Evolutionary conservation across 345 rosid genomes (phyloP).

Genomic region (Eucalyptus pauciflora): DNA sequence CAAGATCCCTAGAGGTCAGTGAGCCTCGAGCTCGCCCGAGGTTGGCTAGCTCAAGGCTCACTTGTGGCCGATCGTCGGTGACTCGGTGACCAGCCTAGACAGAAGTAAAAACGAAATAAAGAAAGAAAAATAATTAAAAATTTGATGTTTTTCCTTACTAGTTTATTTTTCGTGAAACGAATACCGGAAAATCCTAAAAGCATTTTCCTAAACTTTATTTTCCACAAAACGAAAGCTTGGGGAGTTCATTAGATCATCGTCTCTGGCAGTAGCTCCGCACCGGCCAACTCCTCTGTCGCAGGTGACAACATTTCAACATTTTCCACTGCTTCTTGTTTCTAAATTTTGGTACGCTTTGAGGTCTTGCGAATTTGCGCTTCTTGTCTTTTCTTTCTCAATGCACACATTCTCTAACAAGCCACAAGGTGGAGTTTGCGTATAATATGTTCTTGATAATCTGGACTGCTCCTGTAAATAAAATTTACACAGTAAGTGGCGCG

Average conservation of each 20-base stretch:
- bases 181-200: no score
- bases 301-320: neutral
- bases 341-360: neutral
- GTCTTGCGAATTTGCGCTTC: neutral
- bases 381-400: neutral
- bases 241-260: neutral
- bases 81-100: fast-evolving
- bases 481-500: neutral
- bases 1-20: no score
- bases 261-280: neutral
- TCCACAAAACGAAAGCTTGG: fast-evolving
- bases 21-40: fast-evolving
- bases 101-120: fast-evolving
- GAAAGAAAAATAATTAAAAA: no score
- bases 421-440: neutral
- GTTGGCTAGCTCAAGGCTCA: no score
- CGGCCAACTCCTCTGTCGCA: neutral
- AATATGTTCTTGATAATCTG: neutral
- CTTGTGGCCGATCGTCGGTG: fast-evolving
- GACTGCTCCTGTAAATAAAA: neutral
- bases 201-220: fast-evolving
- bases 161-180: fast-evolving
- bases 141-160: fast-evolving
- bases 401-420: neutral
- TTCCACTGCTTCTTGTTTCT: neutral